Conservation (phyloP, 2,329 filamentous ascomycete genomes). For the Diaporthe aspalathi region DNA sequence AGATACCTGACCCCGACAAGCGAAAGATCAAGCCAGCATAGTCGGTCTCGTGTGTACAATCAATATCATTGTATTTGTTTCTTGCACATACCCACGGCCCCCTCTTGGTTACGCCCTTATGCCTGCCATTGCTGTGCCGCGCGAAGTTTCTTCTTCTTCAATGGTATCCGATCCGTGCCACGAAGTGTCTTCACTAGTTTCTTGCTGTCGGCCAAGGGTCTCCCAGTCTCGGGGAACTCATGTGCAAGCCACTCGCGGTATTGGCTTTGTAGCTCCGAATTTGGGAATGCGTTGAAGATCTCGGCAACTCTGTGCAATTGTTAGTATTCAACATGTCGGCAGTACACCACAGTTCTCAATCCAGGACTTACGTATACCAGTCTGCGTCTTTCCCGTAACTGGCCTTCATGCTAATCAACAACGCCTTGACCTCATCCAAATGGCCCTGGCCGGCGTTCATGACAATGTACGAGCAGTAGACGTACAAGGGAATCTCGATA, state of each 20-base stretch:
- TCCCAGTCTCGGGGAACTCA: slow-evolving; percentile 35
- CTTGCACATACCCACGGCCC: slow-evolving; percentile 13
- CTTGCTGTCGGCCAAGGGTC: slow-evolving; percentile 10
- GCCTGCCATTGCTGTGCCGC: slow-evolving; percentile 15
- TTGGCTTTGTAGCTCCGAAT: slow-evolving; percentile 30
- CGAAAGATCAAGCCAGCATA: slow-evolving; percentile 33
- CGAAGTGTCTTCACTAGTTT: slow-evolving; percentile 30
- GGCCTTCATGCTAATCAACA: slow-evolving; percentile 75
- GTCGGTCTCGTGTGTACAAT: slow-evolving; percentile 31
- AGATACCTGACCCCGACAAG: slow-evolving; percentile 28
- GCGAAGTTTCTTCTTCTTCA: slow-evolving; percentile 19
- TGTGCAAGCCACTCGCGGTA: slow-evolving; percentile 35
- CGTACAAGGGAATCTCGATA: slow-evolving; percentile 76
- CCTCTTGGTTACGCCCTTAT: background rate
- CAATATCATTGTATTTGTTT: slow-evolving; percentile 30
- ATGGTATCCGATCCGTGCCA: slow-evolving; percentile 36
- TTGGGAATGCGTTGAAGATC: slow-evolving; percentile 36
- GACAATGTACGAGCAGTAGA: slow-evolving; percentile 82
- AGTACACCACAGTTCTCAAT: background rate
- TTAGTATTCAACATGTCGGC: slow-evolving; percentile 1
- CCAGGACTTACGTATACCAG: slow-evolving; percentile 71
- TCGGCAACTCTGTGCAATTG: slow-evolving; percentile 25
- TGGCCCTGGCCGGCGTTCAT: slow-evolving; percentile 80
- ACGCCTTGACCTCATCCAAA: slow-evolving; percentile 73
- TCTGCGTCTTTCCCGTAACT: slow-evolving; percentile 75